Evolutionary conservation across 345 rosid genomes (phyloP), one percentile per base, ranked within the genome.

Genomic region (Microcos paniculata): DNA sequence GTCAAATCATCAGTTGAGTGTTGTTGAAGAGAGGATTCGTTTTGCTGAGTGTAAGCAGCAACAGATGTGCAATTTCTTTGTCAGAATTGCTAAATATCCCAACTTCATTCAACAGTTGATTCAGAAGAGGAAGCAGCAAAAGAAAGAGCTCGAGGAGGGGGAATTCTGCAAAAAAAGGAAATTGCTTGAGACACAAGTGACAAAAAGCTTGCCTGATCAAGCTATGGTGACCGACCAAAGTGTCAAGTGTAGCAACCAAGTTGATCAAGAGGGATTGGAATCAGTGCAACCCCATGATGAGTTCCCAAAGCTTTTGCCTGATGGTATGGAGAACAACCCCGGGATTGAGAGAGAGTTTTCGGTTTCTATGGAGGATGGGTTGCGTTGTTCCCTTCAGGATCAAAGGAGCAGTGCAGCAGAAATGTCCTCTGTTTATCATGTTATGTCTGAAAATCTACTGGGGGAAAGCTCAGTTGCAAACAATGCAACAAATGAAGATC

Each of bases 41-140:
- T 68, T 71, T 4, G 78, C 87, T 0, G 90, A 89, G 70, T 76
- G 80, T 62, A 84, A 79, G 82, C 90, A 89, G 59, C 77, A 84
- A 33, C 89, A 80, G 61, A 88, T 85, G 84, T 69, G 86, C 55
- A 73, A 65, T 69, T 91, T 91, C 88, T 83, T 87, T 4, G 70
- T 78, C 43, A 89, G 84, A 76, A 82, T 88, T 1, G 63, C 79
- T 42, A 83, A 58, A 77, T 74, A 71, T 56, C 90, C 90, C 13
- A 72, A 48, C 35, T 85, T 86, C 53, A 62, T 89, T 48, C 85
- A 77, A 16, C 86, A 77, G 31, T 62, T 91, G 71, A 62, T 79
- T 21, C 84, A 53, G 68, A 88, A 71, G 85, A 88, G 78, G 77
- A 88, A 82, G 79, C 84, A 80, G 76, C 85, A 49, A 55, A 80